phyloP scores from a whole-genome alignment of 2,329 filamentous ascomycete species.

The Eutypella sp. region DNA sequence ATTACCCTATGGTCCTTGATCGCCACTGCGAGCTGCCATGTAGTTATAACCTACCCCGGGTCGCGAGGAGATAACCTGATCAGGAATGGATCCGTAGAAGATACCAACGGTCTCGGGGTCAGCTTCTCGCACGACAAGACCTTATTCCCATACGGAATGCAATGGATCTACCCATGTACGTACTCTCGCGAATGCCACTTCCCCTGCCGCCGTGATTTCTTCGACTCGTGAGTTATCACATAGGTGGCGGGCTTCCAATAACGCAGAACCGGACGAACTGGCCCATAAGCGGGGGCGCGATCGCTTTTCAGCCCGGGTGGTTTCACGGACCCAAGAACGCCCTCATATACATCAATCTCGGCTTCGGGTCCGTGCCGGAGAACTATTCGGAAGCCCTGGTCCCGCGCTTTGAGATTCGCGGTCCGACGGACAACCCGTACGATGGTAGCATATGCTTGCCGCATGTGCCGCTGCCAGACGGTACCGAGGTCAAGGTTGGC shows the following conservation, averaged over 20 bases:
- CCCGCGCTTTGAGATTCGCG: slow-evolving; percentile 58
- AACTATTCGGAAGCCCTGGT: slow-evolving; percentile 67
- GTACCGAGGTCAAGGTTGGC: slow-evolving; percentile 53
- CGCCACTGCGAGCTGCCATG: slow-evolving; percentile 32
- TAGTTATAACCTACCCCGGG: slow-evolving; percentile 58
- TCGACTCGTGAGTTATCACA: not conserved
- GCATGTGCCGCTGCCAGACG: slow-evolving; percentile 61
- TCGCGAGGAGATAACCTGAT: slow-evolving; percentile 62
- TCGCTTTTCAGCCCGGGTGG: slow-evolving; percentile 69
- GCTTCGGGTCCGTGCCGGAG: slow-evolving; percentile 54
- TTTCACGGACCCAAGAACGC: slow-evolving; percentile 62
- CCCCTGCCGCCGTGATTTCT: not conserved
- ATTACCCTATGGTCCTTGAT: not conserved
- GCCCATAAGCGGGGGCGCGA: slow-evolving; percentile 61
- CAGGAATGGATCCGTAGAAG: slow-evolving; percentile 34
- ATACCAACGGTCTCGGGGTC: slow-evolving; percentile 1
- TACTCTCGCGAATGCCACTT: slow-evolving; percentile 5
- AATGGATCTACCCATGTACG: slow-evolving; percentile 68
- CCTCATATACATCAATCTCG: slow-evolving; percentile 68
- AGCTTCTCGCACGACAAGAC: not conserved
- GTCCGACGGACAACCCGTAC: slow-evolving; percentile 58
- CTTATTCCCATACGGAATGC: slow-evolving; percentile 62
- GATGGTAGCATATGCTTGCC: slow-evolving; percentile 66
- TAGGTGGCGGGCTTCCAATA: slow-evolving; percentile 65
- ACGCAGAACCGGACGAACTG: slow-evolving; percentile 65